phyloP scores from a whole-genome alignment of 192 early-diverging fungal genomes.

The Gorgonomyces haynaldii region DNA sequence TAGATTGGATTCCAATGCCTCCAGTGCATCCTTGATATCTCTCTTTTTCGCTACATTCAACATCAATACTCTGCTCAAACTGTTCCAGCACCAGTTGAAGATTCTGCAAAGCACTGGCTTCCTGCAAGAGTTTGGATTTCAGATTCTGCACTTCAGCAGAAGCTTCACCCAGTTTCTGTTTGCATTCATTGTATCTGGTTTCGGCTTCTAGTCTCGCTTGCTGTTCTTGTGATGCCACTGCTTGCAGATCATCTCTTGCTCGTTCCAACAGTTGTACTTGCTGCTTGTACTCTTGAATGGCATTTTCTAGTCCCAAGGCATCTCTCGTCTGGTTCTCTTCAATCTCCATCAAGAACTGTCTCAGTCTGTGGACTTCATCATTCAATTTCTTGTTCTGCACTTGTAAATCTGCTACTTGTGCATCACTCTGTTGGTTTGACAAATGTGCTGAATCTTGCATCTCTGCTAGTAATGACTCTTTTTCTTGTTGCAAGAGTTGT shows the following conservation, averaged over 20 bases:
- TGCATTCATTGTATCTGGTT: slow-evolving; percentile 29
- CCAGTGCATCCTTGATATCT: slow-evolving; percentile 49
- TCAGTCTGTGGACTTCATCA: slow-evolving; percentile 40
- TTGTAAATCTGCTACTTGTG: neutral
- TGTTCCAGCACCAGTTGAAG: slow-evolving; percentile 78
- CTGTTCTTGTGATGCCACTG: slow-evolving; percentile 39
- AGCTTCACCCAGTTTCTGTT: slow-evolving; percentile 32
- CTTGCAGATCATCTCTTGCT: slow-evolving; percentile 56
- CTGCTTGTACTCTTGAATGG: slow-evolving; percentile 37
- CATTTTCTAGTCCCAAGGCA: slow-evolving; percentile 38
- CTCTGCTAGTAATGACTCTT: neutral
- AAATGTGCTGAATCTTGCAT: neutral
- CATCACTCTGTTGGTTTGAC: neutral
- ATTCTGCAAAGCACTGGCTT: slow-evolving; percentile 55
- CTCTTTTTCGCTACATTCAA: slow-evolving; percentile 30
- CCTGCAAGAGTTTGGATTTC: slow-evolving; percentile 38
- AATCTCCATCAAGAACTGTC: slow-evolving; percentile 45
- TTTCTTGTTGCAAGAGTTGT: neutral
- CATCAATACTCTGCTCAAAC: slow-evolving; percentile 59
- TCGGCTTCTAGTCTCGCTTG: slow-evolving; percentile 32
- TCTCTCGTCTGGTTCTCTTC: slow-evolving; percentile 52
- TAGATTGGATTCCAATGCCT: slow-evolving; percentile 36
- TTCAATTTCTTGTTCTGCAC: neutral
- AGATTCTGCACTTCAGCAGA: slow-evolving; percentile 32
- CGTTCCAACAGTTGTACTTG: slow-evolving; percentile 47